Conservation (phyloP, 2,329 filamentous ascomycete genomes). For the Colletotrichum chlorophyti region DNA sequence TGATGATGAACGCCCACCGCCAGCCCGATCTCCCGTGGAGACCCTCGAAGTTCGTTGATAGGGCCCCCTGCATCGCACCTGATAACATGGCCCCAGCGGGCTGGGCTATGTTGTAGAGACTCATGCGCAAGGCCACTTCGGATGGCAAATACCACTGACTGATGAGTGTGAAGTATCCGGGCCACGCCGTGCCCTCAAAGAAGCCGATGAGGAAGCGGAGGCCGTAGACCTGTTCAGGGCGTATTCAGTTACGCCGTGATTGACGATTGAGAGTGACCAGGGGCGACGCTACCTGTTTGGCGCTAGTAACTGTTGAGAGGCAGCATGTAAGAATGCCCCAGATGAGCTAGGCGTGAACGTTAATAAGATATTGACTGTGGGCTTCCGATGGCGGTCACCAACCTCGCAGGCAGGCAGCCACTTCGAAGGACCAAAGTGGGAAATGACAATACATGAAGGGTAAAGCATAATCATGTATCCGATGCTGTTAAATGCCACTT, state of each 20-base stretch:
- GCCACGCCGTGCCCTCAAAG: conserved; percentile 42
- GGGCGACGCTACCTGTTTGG: conserved; percentile 28
- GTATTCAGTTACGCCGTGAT: too few species aligned
- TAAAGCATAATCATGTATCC: conserved; percentile 35
- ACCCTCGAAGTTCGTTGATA: conserved; percentile 60
- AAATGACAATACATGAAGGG: conserved; percentile 36
- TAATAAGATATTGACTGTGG: background rate
- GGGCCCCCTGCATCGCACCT: conserved; percentile 60
- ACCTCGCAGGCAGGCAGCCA: conserved; percentile 37
- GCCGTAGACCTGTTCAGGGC: conserved; percentile 45
- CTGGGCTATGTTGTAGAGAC: conserved; percentile 56
- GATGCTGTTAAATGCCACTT: conserved; percentile 26
- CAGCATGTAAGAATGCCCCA: conserved; percentile 16
- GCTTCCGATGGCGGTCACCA: background rate
- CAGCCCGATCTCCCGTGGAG: conserved; percentile 46
- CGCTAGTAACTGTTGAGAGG: background rate
- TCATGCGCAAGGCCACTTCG: conserved; percentile 55
- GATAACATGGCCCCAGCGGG: conserved; percentile 61
- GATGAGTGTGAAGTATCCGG: conserved; percentile 40
- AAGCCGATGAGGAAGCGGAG: conserved; percentile 53
- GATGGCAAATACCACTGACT: conserved; percentile 49
- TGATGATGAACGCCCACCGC: conserved; percentile 50
- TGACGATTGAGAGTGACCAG: too few species aligned
- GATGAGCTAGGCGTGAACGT: background rate
- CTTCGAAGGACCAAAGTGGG: conserved; percentile 35